Percentiles rank a stretch among this genome's conserved stretches.
Evolutionary conservation across 2,329 filamentous ascomycete species (phyloP).

Genomic region (Talaromyces funiculosus): DNA sequence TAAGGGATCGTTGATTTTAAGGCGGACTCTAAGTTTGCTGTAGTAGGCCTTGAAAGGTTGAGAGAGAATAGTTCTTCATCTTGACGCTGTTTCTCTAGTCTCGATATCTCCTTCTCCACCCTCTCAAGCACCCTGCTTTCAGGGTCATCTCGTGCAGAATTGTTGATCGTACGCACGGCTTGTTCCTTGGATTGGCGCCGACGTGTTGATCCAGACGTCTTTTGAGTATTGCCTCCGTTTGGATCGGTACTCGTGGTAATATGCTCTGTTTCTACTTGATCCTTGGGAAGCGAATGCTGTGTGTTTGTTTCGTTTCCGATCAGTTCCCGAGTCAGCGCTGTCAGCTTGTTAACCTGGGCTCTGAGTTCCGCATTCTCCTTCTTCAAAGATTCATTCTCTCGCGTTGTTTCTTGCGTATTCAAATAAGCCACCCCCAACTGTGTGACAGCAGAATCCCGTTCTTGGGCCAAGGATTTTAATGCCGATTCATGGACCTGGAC

Average conservation of each 20-base stretch:
- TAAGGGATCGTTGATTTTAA: background rate
- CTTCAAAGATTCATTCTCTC: conserved; percentile 33
- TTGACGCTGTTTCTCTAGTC: conserved; percentile 32
- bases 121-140: conserved; percentile 28
- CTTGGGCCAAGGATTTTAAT: conserved; percentile 50
- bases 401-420: conserved; percentile 43
- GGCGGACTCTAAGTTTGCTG: conserved; percentile 19
- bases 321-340: conserved; percentile 17
- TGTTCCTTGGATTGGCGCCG: conserved; percentile 19
- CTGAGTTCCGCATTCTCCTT: conserved; percentile 37
- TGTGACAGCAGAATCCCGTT: conserved; percentile 54
- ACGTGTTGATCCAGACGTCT: conserved; percentile 24
- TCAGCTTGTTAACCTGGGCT: conserved; percentile 28
- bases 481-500: conserved; percentile 49
- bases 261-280: conserved; percentile 19
- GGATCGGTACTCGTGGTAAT: conserved; percentile 22
- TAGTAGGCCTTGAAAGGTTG: conserved; percentile 24
- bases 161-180: conserved; percentile 21
- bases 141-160: conserved; percentile 17
- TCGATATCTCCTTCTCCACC: conserved; percentile 32
- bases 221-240: conserved; percentile 28
- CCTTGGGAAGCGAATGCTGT: conserved; percentile 6
- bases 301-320: conserved; percentile 25
- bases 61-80: conserved; percentile 36
- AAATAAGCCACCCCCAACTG: conserved; percentile 54